phyloP scores from a whole-genome alignment of 176 grass and related monocot genomes.

The Elaeis guineensis region DNA sequence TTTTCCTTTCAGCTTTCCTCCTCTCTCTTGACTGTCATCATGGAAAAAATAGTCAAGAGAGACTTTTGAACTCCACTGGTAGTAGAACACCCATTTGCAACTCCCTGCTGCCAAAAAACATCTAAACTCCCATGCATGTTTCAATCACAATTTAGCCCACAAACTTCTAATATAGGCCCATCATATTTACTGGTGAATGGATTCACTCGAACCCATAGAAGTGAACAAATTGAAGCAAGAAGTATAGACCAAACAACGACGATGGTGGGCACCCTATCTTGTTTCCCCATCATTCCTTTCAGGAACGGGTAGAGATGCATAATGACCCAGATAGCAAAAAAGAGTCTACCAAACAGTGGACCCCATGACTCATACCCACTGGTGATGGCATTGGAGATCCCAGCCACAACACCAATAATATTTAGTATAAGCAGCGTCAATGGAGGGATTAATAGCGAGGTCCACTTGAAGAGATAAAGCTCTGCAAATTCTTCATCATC shows the following conservation, averaged over 20 bases:
- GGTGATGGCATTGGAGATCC: slow-evolving; percentile 31
- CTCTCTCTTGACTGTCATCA: no score
- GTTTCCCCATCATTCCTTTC: slow-evolving; percentile 47
- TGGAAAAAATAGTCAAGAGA: no score
- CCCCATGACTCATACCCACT: slow-evolving; percentile 41
- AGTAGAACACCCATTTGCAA: background rate
- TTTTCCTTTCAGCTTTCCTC: background rate
- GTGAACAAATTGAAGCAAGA: slow-evolving; percentile 34
- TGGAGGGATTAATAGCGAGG: slow-evolving; percentile 35
- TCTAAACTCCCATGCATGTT: background rate
- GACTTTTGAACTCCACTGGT: no score
- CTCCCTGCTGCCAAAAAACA: slow-evolving; percentile 1
- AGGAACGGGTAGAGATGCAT: slow-evolving; percentile 47
- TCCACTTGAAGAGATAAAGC: slow-evolving; percentile 44
- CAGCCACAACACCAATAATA: slow-evolving; percentile 31
- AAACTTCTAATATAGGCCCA: slow-evolving; percentile 39
- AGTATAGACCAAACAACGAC: slow-evolving; percentile 39
- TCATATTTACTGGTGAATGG: slow-evolving; percentile 33
- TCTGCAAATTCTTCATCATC: slow-evolving; percentile 39
- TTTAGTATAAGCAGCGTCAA: slow-evolving; percentile 38
- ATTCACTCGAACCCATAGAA: slow-evolving; percentile 42
- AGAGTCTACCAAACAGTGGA: slow-evolving; percentile 32
- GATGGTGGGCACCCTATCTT: slow-evolving; percentile 39
- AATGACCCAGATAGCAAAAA: slow-evolving; percentile 42
- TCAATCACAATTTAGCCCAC: slow-evolving; percentile 38